Evolutionary conservation across 2,329 filamentous ascomycete genomes (phyloP), one percentile per base, ranked within the genome.

Genomic region (Tolypocladium inflatum): DNA sequence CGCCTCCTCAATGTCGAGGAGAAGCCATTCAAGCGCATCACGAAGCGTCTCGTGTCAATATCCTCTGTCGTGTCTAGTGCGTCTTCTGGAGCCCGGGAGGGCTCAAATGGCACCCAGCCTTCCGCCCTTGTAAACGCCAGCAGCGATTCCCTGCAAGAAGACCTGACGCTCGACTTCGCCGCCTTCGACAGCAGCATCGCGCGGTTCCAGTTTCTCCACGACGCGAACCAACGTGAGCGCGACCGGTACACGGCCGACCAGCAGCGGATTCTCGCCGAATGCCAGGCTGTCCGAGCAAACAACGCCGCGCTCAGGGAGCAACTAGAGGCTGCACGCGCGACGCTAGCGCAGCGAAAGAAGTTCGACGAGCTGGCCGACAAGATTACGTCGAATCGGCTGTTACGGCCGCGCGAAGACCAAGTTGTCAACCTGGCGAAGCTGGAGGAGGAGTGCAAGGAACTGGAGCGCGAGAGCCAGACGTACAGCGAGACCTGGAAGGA

Each of bases 1-100:
- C 90, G 93, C 48, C 87, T 97, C 4, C 82, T 97, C 42, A 89
- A 90, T 62, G 88, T 97, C 61, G 93, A 97, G 77, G 90, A 96
- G 69, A 91, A 91, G 59, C 91, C 91, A 0, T 97, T 96, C 77
- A 90, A 90, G 71, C 88, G 92, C 60, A 85, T 97, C 60, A 90
- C 89, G 26, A 91, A 91, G 74, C 87, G 89, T 38, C 83, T 97
- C 10, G 80, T 90, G 6, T 80, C 83, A 26, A 82, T 88, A 19
- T 83, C 85, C 57, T 84, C 87, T 23, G 79, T 90, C 37, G 78
- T 88, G 21, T 63, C 66, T 17, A 61, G 63, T 42, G 64, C 61
- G 42, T 66, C 66, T 41, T 66, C 66, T 41, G 60, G 66, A 57
- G 51, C 60, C 21, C 37, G 61, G 30, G 42, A 54, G 33, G 55